Evolutionary conservation across 1,139 yeast genomes (phyloP), one percentile per base, ranked within the genome.

Genomic region (Arxiozyma slooffiae): DNA sequence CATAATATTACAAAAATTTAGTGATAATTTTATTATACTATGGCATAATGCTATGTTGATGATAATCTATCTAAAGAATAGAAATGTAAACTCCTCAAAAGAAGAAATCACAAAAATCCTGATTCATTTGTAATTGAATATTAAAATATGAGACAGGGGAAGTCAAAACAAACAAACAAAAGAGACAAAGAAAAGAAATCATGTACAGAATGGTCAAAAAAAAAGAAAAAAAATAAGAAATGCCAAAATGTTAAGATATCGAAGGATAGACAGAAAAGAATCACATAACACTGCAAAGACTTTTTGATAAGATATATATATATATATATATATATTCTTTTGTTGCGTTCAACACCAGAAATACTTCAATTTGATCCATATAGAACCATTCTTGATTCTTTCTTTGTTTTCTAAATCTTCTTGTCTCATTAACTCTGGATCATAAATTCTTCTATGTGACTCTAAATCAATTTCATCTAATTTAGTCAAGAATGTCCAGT

Each of bases 401-500:
- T 69, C 78, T 55, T 63, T 66, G 57, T 77, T 79, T 60, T 74
- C 79, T 36, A 67, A 70, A 48, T 75, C 70, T 61, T 78, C 82
- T 55, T 72, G 78, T 55, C 66, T 70, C 54, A 79, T 61, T 53
- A 70, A 66, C 50, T 77, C 82, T 53, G 73, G 63, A 59, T 79
- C 82, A 57, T 74, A 67, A 49, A 76, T 75, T 57, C 80, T 72
- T 63, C 81, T 71, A 45, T 81, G 82, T 46, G 74, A 69, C 51
- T 72, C 74, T 44, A 80, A 64, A 59, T 80, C 83, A 57, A 79
- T 71, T 52, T 73, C 71, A 50, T 66, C 67, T 49, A 76, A 69
- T 44, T 73, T 73, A 52, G 68, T 68, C 51, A 60, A 64, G 17
- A 75, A 60, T 47, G 65, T 69, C 66, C 72, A 71, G 55, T 75